These are phyloP conservation scores for Boechera divaricarpa DNA, from an alignment of 345 rosid genomes.

Conservation along the genomic window DNA sequence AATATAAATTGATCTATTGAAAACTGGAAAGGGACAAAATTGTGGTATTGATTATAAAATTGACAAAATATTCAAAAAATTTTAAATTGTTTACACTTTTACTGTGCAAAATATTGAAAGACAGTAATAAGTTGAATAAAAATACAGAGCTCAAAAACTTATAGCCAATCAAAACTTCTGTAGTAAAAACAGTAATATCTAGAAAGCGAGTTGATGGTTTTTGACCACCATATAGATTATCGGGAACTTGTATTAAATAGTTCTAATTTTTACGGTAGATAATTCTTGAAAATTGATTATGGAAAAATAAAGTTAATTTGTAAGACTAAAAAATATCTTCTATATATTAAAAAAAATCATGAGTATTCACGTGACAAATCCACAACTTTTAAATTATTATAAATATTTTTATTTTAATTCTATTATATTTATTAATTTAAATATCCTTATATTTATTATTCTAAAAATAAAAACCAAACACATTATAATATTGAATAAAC, in stretches of 20 bases:
- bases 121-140: too few species aligned
- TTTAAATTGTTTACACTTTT: too few species aligned
- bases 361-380: too few species aligned
- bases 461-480: too few species aligned
- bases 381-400: too few species aligned
- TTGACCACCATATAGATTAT: neutral
- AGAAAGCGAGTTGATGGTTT: neutral
- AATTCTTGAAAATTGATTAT: neutral
- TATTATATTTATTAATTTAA: too few species aligned
- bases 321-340: neutral
- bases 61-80: neutral
- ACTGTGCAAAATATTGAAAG: neutral
- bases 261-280: neutral
- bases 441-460: too few species aligned
- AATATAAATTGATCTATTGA: neutral
- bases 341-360: too few species aligned
- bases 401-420: too few species aligned
- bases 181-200: neutral
- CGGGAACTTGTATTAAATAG: neutral
- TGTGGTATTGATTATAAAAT: neutral
- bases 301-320: neutral
- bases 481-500: too few species aligned
- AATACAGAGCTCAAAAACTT: too few species aligned
- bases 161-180: neutral
- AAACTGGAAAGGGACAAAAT: neutral